A percentile compares a stretch with the other conserved stretches of the same genome.
These are phyloP conservation scores for Phialophora chinensis DNA, from an alignment of 2,329 filamentous ascomycete genomes.

Conservation along the genomic window DNA sequence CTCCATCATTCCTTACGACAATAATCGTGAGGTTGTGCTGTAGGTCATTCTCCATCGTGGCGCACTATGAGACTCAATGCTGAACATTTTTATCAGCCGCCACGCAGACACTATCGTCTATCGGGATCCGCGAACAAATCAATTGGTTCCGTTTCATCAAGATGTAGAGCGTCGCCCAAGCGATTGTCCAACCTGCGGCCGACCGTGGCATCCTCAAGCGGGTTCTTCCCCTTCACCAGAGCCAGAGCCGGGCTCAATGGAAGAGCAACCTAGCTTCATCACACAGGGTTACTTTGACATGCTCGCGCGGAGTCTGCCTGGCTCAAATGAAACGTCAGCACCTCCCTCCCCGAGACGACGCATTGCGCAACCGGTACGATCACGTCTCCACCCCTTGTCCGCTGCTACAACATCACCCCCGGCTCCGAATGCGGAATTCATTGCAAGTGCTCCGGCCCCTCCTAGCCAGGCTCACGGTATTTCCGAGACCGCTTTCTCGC, in stretches of 20 bases:
- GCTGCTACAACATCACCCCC: conserved; percentile 44
- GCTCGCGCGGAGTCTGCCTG: conserved; percentile 69
- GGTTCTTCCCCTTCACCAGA: conserved; percentile 45
- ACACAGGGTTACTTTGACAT: conserved; percentile 95
- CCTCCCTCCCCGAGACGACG: conserved; percentile 59
- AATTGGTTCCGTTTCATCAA: conserved; percentile 70
- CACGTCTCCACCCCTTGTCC: conserved; percentile 35
- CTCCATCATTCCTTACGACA: conserved; percentile 43
- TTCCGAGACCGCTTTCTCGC: conserved; percentile 83
- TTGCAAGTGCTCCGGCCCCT: conserved; percentile 52
- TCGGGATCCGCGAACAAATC: conserved; percentile 81
- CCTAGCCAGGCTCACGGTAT: conserved; percentile 67
- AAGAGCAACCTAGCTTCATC: conserved; percentile 70
- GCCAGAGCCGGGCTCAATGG: conserved; percentile 42
- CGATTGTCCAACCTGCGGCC: conserved; percentile 91
- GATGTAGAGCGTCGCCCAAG: conserved; percentile 57
- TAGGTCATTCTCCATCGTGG: conserved; percentile 41
- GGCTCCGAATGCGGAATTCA: conserved; percentile 58
- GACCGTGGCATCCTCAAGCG: conserved; percentile 63
- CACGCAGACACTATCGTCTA: conserved; percentile 93
- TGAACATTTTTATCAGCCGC: conserved; percentile 63
- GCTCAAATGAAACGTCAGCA: conserved; percentile 54
- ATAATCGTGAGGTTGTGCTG: conserved; percentile 54
- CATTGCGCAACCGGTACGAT: conserved; percentile 55
- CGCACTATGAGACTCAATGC: conserved; percentile 10